phyloP scores from a whole-genome alignment of 768 basidiomycete species.

The Lentinus tigrinus region DNA sequence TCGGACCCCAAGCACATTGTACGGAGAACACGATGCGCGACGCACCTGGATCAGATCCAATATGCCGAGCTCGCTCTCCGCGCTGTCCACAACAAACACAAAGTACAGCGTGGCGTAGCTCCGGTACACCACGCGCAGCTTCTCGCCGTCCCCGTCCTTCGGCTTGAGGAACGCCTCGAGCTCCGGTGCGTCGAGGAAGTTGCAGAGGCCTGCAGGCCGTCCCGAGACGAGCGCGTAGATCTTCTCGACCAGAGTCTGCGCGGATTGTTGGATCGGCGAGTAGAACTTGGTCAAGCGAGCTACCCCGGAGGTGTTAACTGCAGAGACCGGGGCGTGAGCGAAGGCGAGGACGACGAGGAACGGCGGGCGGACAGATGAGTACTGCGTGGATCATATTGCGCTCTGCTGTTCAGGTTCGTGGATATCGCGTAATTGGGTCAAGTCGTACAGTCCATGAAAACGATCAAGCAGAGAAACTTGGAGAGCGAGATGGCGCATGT shows the following conservation, averaged over 20 bases:
- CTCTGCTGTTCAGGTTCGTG: background rate
- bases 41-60: slow-evolving; percentile 94
- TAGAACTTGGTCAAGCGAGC: slow-evolving; percentile 88
- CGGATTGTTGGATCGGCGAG: slow-evolving; percentile 67
- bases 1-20: too few relatives aligned
- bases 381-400: slow-evolving; percentile 77
- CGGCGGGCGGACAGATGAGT: slow-evolving; percentile 59
- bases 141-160: slow-evolving; percentile 49
- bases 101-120: slow-evolving; percentile 97
- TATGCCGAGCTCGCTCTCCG: slow-evolving; percentile 95
- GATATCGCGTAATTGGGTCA: background rate
- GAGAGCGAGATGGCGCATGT: background rate
- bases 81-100: slow-evolving; percentile 93
- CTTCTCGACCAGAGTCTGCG: slow-evolving; percentile 74
- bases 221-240: slow-evolving; percentile 87
- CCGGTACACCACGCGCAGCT: slow-evolving; percentile 88
- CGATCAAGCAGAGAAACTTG: background rate
- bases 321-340: slow-evolving; percentile 16
- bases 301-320: slow-evolving; percentile 93
- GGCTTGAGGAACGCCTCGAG: slow-evolving; percentile 70
- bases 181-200: slow-evolving; percentile 93
- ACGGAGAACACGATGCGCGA: background rate
- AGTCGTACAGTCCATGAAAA: too few relatives aligned
- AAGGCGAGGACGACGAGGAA: background rate
- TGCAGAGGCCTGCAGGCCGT: slow-evolving; percentile 83